Conservation (phyloP, 495 filamentous ascomycete species). For the Neurospora sp. region DNA sequence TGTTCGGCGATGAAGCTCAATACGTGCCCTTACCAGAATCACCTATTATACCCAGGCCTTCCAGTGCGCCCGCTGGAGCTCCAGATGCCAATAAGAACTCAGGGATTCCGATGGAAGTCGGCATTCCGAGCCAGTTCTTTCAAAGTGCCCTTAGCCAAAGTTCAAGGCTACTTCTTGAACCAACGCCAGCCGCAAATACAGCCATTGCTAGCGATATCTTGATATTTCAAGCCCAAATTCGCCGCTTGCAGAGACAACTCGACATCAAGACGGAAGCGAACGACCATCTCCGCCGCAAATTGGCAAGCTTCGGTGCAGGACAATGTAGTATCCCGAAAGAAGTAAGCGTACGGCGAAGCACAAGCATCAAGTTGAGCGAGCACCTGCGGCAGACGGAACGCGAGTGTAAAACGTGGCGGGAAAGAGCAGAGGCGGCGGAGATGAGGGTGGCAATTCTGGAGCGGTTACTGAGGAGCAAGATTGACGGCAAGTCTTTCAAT, state of each 20-base stretch:
- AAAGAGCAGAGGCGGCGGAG: conserved; percentile 41
- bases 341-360: background rate
- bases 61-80: background rate
- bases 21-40: background rate
- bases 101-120: background rate
- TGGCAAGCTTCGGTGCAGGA: conserved; percentile 6
- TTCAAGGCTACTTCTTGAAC: background rate
- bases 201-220: conserved; percentile 19
- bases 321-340: conserved; percentile 21
- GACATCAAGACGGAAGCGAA: conserved; percentile 30
- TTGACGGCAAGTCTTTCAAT: conserved; percentile 3
- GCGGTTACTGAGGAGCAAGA: conserved; percentile 12
- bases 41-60: background rate
- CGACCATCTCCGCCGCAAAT: conserved; percentile 26
- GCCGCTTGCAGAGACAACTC: conserved; percentile 33
- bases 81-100: background rate
- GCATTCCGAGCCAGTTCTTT: background rate
- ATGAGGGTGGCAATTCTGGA: conserved; percentile 31
- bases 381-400: conserved; percentile 33
- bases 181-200: background rate
- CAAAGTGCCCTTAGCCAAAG: conserved; percentile 1
- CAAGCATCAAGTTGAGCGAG: conserved; percentile 23
- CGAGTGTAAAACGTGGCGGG: conserved; percentile 38
- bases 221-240: conserved; percentile 35
- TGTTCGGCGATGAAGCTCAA: background rate